These are phyloP conservation scores for Saccharomyces uvarum DNA, from an alignment of 1,139 yeast species.

Conservation along the genomic window DNA sequence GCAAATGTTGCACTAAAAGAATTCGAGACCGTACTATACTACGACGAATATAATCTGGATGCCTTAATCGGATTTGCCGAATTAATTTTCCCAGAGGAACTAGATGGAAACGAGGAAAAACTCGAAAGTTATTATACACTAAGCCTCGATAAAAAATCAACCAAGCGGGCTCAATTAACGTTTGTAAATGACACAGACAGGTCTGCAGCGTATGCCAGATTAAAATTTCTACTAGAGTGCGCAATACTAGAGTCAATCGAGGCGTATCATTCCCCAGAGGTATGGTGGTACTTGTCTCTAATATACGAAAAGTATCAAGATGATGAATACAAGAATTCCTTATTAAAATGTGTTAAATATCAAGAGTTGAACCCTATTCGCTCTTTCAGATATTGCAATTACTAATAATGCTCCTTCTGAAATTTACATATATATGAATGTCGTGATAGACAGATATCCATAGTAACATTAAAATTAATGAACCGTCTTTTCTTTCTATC, in stretches of 20 bases:
- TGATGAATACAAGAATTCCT: conserved; percentile 43
- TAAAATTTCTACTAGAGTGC: conserved; percentile 56
- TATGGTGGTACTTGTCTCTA: conserved; percentile 64
- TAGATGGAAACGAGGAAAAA: conserved; percentile 10
- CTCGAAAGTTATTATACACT: conserved; percentile 13
- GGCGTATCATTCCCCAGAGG: conserved; percentile 57
- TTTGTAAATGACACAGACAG: conserved; percentile 46
- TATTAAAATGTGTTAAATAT: conserved; percentile 62
- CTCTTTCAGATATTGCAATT: conserved; percentile 28
- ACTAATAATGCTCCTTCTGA: conserved; percentile 8
- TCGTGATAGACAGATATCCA: neutral
- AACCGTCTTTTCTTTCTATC: neutral
- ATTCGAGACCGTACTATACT: conserved; percentile 60
- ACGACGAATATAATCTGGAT: conserved; percentile 43
- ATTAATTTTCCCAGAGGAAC: conserved; percentile 38
- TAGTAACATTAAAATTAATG: neutral
- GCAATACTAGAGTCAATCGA: conserved; percentile 41
- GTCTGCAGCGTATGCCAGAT: conserved; percentile 57
- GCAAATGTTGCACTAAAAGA: conserved; percentile 48
- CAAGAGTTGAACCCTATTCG: conserved; percentile 66
- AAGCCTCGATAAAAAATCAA: neutral
- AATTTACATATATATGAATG: neutral
- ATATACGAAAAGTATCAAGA: conserved; percentile 61
- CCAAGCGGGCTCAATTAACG: conserved; percentile 9
- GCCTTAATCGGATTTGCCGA: conserved; percentile 64